phyloP scores from a whole-genome alignment of 257 asterid genomes.

The Nicotiana otophora region DNA sequence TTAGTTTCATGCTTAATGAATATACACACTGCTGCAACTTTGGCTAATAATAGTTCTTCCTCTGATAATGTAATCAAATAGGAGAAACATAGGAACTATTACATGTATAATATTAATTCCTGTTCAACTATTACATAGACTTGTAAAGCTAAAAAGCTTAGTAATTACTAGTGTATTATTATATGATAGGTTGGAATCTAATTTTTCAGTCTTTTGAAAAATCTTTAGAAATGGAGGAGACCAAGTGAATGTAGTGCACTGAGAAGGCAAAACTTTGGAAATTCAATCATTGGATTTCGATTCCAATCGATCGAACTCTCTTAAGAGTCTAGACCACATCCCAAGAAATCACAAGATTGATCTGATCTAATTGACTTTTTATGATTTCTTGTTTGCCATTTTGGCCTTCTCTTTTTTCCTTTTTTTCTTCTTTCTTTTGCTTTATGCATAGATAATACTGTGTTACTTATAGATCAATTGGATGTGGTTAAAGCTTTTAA shows the following conservation, averaged over 20 bases:
- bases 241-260: conserved; percentile 29
- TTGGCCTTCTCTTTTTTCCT: conserved; percentile 22
- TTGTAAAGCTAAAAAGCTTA: conserved; percentile 1
- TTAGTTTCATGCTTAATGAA: background rate
- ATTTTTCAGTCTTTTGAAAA: conserved; percentile 1
- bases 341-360: conserved; percentile 54
- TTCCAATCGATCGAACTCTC: conserved; percentile 35
- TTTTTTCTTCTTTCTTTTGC: conserved; percentile 15
- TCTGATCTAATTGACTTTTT: conserved; percentile 46
- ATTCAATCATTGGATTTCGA: conserved; percentile 68
- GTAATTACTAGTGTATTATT: background rate
- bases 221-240: conserved; percentile 17
- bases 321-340: conserved; percentile 20
- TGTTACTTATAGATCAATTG: conserved; percentile 7
- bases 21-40: background rate
- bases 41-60: background rate
- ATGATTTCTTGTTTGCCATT: conserved; percentile 78
- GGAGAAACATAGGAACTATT: background rate
- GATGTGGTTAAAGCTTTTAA: conserved; percentile 6
- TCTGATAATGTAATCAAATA: background rate
- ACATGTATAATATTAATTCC: background rate
- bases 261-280: conserved; percentile 34
- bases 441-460: background rate
- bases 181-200: background rate
- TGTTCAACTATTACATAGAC: background rate